phyloP scores from a whole-genome alignment of 2,329 filamentous ascomycete genomes.

The Xylaria sp. region DNA sequence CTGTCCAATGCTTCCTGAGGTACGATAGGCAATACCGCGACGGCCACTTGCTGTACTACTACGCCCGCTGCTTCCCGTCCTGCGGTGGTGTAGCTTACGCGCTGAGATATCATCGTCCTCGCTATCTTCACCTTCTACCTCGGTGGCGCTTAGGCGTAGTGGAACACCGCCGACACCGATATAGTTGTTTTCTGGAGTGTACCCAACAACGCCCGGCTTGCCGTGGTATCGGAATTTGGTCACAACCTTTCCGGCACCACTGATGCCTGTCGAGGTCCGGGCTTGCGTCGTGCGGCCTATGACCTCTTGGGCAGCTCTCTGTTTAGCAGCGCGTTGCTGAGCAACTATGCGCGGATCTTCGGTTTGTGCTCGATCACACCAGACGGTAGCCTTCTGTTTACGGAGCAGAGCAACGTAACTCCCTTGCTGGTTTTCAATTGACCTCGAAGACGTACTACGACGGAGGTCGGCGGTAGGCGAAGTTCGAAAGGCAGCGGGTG shows the following conservation, averaged over 20 bases:
- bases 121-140: slow-evolving; percentile 89
- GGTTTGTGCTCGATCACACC: slow-evolving; percentile 93
- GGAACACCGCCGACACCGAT: slow-evolving; percentile 83
- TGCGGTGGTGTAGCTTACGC: slow-evolving; percentile 69
- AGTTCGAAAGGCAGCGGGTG: slow-evolving; percentile 66
- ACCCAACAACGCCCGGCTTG: slow-evolving; percentile 80
- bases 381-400: slow-evolving; percentile 97
- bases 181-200: slow-evolving; percentile 80
- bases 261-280: slow-evolving; percentile 71
- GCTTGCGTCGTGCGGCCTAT: slow-evolving; percentile 66
- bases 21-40: slow-evolving; percentile 60
- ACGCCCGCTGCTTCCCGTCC: slow-evolving; percentile 79
- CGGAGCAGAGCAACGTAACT: slow-evolving; percentile 96
- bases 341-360: slow-evolving; percentile 87
- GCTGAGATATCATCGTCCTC: slow-evolving; percentile 72
- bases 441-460: slow-evolving; percentile 84
- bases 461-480: slow-evolving; percentile 69
- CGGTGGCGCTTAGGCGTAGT: slow-evolving; percentile 90
- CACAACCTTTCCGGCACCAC: slow-evolving; percentile 71
- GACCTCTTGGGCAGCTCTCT: slow-evolving; percentile 85
- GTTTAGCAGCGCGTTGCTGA: slow-evolving; percentile 86
- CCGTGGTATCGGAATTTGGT: slow-evolving; percentile 91
- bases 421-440: slow-evolving; percentile 68
- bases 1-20: slow-evolving; percentile 59
- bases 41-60: slow-evolving; percentile 71